phyloP scores from a whole-genome alignment of 805 yeast genomes.

The Wickerhamiella slavikovae region DNA sequence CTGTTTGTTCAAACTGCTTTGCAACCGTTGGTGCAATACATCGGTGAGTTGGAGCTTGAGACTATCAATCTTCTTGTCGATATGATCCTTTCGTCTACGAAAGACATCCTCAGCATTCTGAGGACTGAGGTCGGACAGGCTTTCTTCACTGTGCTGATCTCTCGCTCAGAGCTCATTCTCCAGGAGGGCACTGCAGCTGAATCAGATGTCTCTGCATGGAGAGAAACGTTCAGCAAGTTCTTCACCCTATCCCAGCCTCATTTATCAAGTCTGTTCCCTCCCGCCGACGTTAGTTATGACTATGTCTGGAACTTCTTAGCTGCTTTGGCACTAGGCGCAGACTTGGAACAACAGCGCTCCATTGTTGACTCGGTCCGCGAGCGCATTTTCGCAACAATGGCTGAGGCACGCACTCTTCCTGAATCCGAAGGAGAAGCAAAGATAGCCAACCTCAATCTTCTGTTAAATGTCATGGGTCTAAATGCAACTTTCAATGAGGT shows the following conservation, averaged over 20 bases:
- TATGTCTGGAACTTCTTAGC: slow-evolving; percentile 97
- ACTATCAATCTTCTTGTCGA: slow-evolving; percentile 62
- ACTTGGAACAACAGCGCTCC: slow-evolving; percentile 68
- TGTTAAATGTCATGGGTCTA: slow-evolving; percentile 89
- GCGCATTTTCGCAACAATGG: slow-evolving; percentile 76
- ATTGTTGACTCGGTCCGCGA: slow-evolving; percentile 88
- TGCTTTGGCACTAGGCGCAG: slow-evolving; percentile 77
- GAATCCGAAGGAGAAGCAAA: slow-evolving; percentile 33
- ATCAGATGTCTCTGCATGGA: slow-evolving; percentile 38
- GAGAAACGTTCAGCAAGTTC: slow-evolving; percentile 56
- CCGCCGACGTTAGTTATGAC: slow-evolving; percentile 40
- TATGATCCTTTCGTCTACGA: slow-evolving; percentile 43
- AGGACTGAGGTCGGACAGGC: slow-evolving; percentile 67
- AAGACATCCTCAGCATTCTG: slow-evolving; percentile 30
- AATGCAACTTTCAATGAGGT: slow-evolving; percentile 81
- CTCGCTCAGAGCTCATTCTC: slow-evolving; percentile 77
- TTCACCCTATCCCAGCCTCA: slow-evolving; percentile 65
- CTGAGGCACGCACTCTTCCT: slow-evolving; percentile 38
- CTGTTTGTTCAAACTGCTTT: slow-evolving; percentile 62
- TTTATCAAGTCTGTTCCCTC: slow-evolving; percentile 64
- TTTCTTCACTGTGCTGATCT: slow-evolving; percentile 68
- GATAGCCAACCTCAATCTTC: slow-evolving; percentile 69
- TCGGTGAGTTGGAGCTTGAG: slow-evolving; percentile 60
- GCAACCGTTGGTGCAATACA: slow-evolving; percentile 64
- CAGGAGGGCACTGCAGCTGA: slow-evolving; percentile 44